Evolutionary conservation across 345 rosid genomes (phyloP), one percentile per base, ranked within the genome.

Genomic region (Excoecaria cochinchinensis): DNA sequence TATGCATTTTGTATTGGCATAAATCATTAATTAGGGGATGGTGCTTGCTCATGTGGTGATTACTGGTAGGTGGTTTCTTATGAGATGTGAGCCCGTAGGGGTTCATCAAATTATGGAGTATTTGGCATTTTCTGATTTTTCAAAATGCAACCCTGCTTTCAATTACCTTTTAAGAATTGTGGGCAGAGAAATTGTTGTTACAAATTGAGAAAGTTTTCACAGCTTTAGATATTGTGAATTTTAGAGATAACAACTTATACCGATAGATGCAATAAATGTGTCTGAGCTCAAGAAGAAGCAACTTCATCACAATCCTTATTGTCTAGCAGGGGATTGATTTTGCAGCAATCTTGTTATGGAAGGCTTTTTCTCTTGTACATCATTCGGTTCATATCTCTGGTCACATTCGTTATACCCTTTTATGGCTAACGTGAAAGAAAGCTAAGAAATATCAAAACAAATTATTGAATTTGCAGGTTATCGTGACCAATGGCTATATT

Each of bases 171-270:
- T 89, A 24, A 72, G 76, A 71, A 83, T 83, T 66, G 73, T 79
- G 15, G 76, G 79, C 25, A 79, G 85, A 73, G 86, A 82, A 70
- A 85, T 89, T 56, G 87, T 85, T 56, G 81, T 87, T 81, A n/a
- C n/a, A n/a, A 90, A 89, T 72, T 73, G 86, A 17, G 84, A 88
- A 77, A 86, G 92, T 74, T 90, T 84, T 85, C 90, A 87, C 74
- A 86, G 85, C 82, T 87, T 87, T 12, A 83, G 71, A 74, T 76
- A 83, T 79, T 90, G 90, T 52, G 78, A 77, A 13, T 90, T 87
- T 88, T 72, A 75, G 85, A 5, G 89, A 87, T 77, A 55, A 25
- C n/a, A n/a, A n/a, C n/a, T n/a, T n/a, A n/a, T n/a, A n/a, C n/a
- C n/a, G n/a, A n/a, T n/a, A n/a, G n/a, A n/a, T n/a, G n/a, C n/a